phyloP scores from a whole-genome alignment of 2,329 filamentous ascomycete genomes.

The Penicillium sp. region DNA sequence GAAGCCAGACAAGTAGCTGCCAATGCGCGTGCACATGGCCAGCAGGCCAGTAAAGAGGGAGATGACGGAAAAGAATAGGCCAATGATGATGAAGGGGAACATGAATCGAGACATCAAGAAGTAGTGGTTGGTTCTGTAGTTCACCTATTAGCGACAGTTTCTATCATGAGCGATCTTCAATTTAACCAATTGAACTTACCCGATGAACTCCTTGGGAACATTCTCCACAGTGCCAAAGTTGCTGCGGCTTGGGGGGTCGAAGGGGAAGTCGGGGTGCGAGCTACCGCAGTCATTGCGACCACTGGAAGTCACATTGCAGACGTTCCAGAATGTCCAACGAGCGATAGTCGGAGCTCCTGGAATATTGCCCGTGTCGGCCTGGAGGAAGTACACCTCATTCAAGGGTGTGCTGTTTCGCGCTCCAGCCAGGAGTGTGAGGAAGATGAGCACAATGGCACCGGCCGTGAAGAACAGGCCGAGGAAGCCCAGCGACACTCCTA shows the following conservation, averaged over 20 bases:
- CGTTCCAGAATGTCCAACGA: constrained; percentile 90
- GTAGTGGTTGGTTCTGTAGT: constrained; percentile 64
- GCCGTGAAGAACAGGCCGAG: constrained; percentile 67
- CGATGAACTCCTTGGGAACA: constrained; percentile 61
- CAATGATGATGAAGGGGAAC: constrained; percentile 88
- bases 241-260: constrained; percentile 59
- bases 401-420: constrained; percentile 63
- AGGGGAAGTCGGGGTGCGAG: constrained; percentile 69
- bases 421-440: constrained; percentile 70
- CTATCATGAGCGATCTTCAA: neutral
- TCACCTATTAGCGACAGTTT: neutral
- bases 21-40: constrained; percentile 60
- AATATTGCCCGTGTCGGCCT: constrained; percentile 76
- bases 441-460: constrained; percentile 66
- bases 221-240: constrained; percentile 66
- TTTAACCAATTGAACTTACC: constrained; percentile 46
- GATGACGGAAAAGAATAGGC: constrained; percentile 72
- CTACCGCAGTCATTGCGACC: constrained; percentile 68
- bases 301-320: constrained; percentile 68
- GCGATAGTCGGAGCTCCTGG: constrained; percentile 69
- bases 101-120: constrained; percentile 90
- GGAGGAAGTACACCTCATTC: constrained; percentile 82
- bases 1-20: constrained; percentile 58
- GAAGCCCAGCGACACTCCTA: constrained; percentile 63
- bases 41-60: constrained; percentile 55